Evolutionary conservation across 2,329 filamentous ascomycete species (phyloP), one percentile per base, ranked within the genome.

Genomic region (Diaporthe nobilis): DNA sequence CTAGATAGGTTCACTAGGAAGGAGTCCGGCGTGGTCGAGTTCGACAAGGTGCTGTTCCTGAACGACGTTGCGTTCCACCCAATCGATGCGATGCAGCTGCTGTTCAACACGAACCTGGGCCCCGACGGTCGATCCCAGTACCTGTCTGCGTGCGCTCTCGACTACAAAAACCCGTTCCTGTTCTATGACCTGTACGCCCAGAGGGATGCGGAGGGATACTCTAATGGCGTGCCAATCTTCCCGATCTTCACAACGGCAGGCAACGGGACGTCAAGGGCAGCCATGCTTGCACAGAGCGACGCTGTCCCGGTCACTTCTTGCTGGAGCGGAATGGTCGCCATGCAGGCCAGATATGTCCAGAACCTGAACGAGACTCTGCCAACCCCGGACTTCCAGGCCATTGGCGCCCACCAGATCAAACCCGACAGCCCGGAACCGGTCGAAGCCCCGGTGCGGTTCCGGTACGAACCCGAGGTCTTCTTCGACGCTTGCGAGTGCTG

Each of bases 121-220:
- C 80, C 85, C 22, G 83, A 87, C 42, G 92, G 92, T 15, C 82
- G 84, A 31, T 80, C 89, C 0, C 85, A 87, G 65, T 95, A 94
- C 79, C 90, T 92, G 5, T 91, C 93, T 0, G 92, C 92, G 4
- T 95, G 94, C 80, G 92, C 92, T 0, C 84, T 94, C 49, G 94
- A 95, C 83, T 95, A 92, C 79, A 90, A 91, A 77, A 89, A 90
- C 73, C 91, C 93, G 0, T 90, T 93, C 77, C 87, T 90, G 55
- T 94, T 92, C 81, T 95, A 95, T 82, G 94, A 95, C 81, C 91
- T 92, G 0, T 95, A 94, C 81, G 94, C 93, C 1, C 90, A 92
- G 28, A 88, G 94, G 20, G 94, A 95, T 79, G 84, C 86, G 3
- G 89, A 94, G 75, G 93, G 93, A 1, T 89, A 90, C 78, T 88